Conservation (phyloP, 768 basidiomycete genomes). For the Phylloporus scabripes region DNA sequence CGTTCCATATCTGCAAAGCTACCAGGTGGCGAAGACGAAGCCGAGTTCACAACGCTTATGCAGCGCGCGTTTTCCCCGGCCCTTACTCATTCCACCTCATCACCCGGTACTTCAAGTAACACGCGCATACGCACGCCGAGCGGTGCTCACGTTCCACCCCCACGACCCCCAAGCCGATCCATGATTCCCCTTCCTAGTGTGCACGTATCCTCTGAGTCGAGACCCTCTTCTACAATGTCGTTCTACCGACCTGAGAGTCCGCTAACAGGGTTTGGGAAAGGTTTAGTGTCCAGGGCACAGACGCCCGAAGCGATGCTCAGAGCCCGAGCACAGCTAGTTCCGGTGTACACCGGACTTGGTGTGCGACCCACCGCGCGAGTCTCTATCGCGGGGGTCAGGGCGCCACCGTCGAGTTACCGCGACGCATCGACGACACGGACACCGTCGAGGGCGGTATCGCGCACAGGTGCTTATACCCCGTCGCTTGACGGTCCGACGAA, state of each 20-base stretch:
- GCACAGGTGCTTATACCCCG: constrained; percentile 61
- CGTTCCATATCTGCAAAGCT: constrained; percentile 45
- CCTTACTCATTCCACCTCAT: constrained; percentile 43
- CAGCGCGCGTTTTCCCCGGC: constrained; percentile 62
- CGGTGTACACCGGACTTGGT: constrained; percentile 43
- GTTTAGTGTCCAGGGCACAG: constrained; percentile 47
- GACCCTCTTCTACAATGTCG: constrained; percentile 70
- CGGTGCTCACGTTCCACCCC: constrained; percentile 43
- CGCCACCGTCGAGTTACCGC: constrained; percentile 74
- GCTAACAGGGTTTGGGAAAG: constrained; percentile 31
- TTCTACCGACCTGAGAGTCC: constrained; percentile 55
- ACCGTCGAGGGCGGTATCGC: constrained; percentile 62
- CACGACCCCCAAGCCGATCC: constrained; percentile 76
- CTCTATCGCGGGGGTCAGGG: constrained; percentile 35
- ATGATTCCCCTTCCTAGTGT: constrained; percentile 78
- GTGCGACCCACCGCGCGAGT: constrained; percentile 37
- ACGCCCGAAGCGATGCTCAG: constrained; percentile 64
- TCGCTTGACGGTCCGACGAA: constrained; percentile 48
- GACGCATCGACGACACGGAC: constrained; percentile 51
- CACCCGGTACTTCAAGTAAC: constrained; percentile 27
- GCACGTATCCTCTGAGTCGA: constrained; percentile 62
- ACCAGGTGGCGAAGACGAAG: constrained; percentile 43
- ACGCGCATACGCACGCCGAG: constrained; percentile 37
- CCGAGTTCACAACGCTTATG: constrained; percentile 39
- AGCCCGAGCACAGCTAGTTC: constrained; percentile 54